phyloP scores from a whole-genome alignment of 495 filamentous ascomycete species.

The Penicillium alfredii region DNA sequence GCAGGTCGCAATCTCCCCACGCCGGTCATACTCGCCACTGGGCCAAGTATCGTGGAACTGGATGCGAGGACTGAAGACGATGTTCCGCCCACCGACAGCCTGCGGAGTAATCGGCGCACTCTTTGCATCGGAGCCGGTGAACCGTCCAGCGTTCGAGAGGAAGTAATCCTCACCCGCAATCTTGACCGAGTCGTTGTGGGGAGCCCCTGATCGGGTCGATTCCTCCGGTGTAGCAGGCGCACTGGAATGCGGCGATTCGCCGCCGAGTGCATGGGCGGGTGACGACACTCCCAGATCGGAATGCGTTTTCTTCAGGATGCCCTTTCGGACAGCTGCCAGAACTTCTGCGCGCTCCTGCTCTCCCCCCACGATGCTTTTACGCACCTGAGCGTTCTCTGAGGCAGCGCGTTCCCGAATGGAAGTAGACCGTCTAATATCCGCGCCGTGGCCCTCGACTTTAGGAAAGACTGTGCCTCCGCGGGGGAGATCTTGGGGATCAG shows the following conservation, averaged over 20 bases:
- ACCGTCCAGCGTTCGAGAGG: conserved; percentile 57
- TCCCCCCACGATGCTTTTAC: conserved; percentile 85
- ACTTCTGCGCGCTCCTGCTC: conserved; percentile 89
- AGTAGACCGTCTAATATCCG: conserved; percentile 26
- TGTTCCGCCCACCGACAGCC: conserved; percentile 58
- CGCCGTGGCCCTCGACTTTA: conserved; percentile 59
- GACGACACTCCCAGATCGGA: conserved; percentile 63
- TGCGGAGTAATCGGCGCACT: conserved; percentile 75
- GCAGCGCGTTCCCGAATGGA: conserved; percentile 44
- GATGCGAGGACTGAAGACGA: conserved; percentile 88
- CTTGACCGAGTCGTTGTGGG: conserved; percentile 58
- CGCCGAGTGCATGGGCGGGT: conserved; percentile 52
- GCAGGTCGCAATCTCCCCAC: conserved; percentile 95
- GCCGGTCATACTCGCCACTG: conserved; percentile 88
- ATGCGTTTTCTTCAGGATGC: conserved; percentile 77
- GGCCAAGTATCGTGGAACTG: conserved; percentile 97
- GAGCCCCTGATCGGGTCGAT: conserved; percentile 47
- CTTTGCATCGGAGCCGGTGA: conserved; percentile 55
- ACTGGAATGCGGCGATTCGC: conserved; percentile 76
- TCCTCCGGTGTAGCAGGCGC: conserved; percentile 82
- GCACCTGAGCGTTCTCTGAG: conserved; percentile 52
- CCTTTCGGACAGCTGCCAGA: conserved; percentile 81
- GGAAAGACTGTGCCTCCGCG: conserved; percentile 82
- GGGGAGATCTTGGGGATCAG: conserved; percentile 59
- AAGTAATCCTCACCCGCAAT: conserved; percentile 88